Percentiles rank a stretch among this genome's conserved stretches.
These are phyloP conservation scores for Tolypocladium inflatum DNA, from an alignment of 2,329 filamentous ascomycete species.

Conservation along the genomic window DNA sequence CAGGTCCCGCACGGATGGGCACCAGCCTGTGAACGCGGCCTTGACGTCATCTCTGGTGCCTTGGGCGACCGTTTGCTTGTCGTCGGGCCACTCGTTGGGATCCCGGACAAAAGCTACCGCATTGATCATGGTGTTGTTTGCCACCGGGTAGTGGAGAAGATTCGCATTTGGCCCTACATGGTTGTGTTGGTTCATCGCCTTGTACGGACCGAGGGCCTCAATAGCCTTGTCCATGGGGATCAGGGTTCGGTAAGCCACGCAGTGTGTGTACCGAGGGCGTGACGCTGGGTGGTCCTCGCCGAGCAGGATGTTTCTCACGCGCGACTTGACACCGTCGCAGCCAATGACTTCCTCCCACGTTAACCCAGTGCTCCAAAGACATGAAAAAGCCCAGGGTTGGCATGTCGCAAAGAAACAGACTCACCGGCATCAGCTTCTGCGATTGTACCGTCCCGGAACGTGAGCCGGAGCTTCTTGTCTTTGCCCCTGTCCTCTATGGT, in stretches of 20 bases:
- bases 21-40: not conserved
- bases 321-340: constrained; percentile 56
- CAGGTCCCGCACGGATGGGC: not conserved
- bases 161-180: not conserved
- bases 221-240: constrained; percentile 41
- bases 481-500: constrained; percentile 12
- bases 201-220: constrained; percentile 31
- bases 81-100: not conserved
- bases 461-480: constrained; percentile 16
- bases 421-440: constrained; percentile 16
- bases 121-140: not conserved
- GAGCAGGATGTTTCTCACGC: constrained; percentile 38
- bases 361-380: not conserved
- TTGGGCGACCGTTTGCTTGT: not conserved
- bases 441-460: constrained; percentile 29
- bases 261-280: constrained; percentile 37
- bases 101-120: not conserved
- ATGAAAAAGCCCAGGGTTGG: not conserved
- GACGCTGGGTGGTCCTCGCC: constrained; percentile 26
- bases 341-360: constrained; percentile 32
- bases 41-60: not conserved
- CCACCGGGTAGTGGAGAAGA: not conserved
- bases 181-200: constrained; percentile 14
- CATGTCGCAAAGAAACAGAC: not conserved
- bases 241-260: constrained; percentile 45